Evolutionary conservation across 257 asterid species (phyloP), one percentile per base, ranked within the genome.

Genomic region (Solanum rostratum): DNA sequence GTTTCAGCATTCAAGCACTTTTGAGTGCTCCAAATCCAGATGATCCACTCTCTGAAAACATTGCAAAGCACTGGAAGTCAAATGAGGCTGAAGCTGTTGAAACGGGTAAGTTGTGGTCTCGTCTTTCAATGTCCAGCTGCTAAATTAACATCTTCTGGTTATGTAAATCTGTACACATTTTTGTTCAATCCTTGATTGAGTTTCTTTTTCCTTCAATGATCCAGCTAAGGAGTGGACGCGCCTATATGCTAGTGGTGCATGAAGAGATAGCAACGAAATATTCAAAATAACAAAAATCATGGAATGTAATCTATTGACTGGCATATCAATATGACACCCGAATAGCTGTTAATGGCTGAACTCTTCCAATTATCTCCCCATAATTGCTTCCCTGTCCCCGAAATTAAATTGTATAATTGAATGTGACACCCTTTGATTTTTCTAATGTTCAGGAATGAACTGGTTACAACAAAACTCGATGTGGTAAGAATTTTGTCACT

Each of bases 21-120:
- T 74, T 97, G 85, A 97, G 99, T 84, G 99, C 99, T 83, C 99
- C 99, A 52, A 97, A 97, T 86, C 99, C 99, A 0, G 99, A 97
- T 11, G 99, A 97, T 86, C 99, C 99, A 5, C 98, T 97, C 50
- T 97, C 99, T 6, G 99, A 97, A 87, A 97, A 97, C 92, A 95
- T 97, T 84, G 99, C 99, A 13, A 97, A 97, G 90, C 99, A 97
- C 87, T 97, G 99, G 99, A 97, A 97, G 90, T 62, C 98, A 15
- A 97, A 97, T 45, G 99, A 97, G 88, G 97, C 88, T 46, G 99
- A 97, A 90, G 99, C 99, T 83, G 99, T 97, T 11, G 99, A 95
- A 91, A 97, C 99, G 19, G 99, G 99, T 97, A 83, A 52, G 39
- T 68, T 83, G 16, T 14, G 46, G 29, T 22, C 65, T 39, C n/a